Conservation (phyloP, 306 rosid species). For the Vicia sativa region DNA sequence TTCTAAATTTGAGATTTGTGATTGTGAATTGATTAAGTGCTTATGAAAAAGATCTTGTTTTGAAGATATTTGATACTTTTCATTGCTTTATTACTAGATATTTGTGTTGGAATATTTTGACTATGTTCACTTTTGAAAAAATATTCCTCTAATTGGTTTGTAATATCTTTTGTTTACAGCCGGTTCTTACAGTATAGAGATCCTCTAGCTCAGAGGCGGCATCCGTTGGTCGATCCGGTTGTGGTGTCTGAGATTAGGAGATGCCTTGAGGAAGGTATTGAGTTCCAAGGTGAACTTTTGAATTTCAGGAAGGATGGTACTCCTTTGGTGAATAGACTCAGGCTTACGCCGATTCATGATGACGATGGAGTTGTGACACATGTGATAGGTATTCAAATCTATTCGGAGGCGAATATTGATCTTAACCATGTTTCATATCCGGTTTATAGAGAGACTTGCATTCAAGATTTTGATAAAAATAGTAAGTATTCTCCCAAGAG, state of each 20-base stretch:
- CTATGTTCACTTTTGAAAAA: neutral
- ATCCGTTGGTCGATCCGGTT: constrained; percentile 95
- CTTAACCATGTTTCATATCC: constrained; percentile 82
- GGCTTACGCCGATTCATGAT: constrained; percentile 82
- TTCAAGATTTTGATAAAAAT: constrained; percentile 51
- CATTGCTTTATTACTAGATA: constrained; percentile 6
- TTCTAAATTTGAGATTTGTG: constrained; percentile 25
- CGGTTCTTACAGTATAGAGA: constrained; percentile 94
- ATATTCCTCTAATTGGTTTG: constrained; percentile 17
- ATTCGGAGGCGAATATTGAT: constrained; percentile 82
- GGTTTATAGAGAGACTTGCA: constrained; percentile 77
- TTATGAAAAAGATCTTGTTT: constrained; percentile 12
- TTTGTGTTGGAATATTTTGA: constrained; percentile 17
- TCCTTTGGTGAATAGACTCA: constrained; percentile 79
- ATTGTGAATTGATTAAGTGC: neutral
- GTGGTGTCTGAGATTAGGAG: constrained; percentile 95
- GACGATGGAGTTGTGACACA: constrained; percentile 88
- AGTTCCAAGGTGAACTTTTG: constrained; percentile 91
- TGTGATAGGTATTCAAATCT: constrained; percentile 85
- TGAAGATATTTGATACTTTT: constrained; percentile 21
- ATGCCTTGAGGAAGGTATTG: constrained; percentile 83
- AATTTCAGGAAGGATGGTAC: constrained; percentile 95
- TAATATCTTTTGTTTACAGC: constrained; percentile 55
- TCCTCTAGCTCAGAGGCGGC: constrained; percentile 91
- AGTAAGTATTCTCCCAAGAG: constrained; percentile 48